Percentiles rank a stretch among this genome's conserved stretches.
These are phyloP conservation scores for Naganishia vaughanmartiniae DNA, from an alignment of 768 basidiomycete species.

Conservation along the genomic window DNA sequence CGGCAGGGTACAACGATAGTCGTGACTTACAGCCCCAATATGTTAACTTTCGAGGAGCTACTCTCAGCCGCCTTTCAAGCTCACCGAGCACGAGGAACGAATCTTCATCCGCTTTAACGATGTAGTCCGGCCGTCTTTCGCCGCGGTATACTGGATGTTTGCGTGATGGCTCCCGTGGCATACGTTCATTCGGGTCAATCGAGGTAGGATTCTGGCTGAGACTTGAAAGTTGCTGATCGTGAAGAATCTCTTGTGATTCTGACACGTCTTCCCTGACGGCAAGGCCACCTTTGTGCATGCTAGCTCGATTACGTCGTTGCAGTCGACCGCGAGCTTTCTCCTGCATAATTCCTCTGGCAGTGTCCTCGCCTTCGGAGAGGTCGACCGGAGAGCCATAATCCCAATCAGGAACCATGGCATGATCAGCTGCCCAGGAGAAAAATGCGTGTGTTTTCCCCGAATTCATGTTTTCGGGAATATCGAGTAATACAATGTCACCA, in stretches of 20 bases:
- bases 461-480: constrained; percentile 92
- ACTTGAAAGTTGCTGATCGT: neutral
- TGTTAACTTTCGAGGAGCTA: constrained; percentile 63
- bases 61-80: constrained; percentile 79
- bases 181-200: neutral
- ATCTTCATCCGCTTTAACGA: constrained; percentile 93
- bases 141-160: constrained; percentile 38
- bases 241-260: neutral
- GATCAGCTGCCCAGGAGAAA: constrained; percentile 86
- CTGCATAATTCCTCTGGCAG: neutral
- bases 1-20: neutral
- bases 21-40: constrained; percentile 51
- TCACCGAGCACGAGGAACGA: constrained; percentile 93
- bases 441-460: constrained; percentile 85
- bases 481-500: constrained; percentile 60
- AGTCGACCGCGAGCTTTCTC: neutral
- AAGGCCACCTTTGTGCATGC: neutral
- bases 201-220: neutral
- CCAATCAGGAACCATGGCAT: constrained; percentile 84
- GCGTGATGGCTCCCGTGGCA: neutral
- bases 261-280: neutral
- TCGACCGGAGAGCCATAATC: constrained; percentile 35
- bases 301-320: neutral
- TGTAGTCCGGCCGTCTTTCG: constrained; percentile 77
- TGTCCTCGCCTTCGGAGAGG: neutral